These are phyloP conservation scores for Ceratobasidium sp. DNA, from an alignment of 1,284 basidiomycete species.

Conservation along the genomic window DNA sequence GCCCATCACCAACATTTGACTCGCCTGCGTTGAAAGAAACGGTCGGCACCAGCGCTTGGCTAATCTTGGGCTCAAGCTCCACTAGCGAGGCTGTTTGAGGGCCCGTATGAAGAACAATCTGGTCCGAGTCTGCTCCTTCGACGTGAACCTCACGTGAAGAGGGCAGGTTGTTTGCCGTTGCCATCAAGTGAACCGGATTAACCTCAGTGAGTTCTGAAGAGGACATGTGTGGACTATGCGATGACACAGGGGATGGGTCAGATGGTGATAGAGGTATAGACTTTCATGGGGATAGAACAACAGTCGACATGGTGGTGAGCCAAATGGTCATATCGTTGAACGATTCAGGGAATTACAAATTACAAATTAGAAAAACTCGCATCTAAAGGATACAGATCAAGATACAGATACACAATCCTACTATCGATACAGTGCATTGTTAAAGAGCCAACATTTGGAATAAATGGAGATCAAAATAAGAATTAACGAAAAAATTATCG, in stretches of 20 bases:
- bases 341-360: too few species aligned
- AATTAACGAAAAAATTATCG: too few species aligned
- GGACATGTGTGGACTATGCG: background rate
- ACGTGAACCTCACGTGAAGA: slow-evolving; percentile 35
- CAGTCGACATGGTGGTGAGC: slow-evolving; percentile 27
- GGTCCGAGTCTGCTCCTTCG: slow-evolving; percentile 18
- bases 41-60: background rate
- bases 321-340: too few species aligned
- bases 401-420: too few species aligned
- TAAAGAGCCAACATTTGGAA: too few species aligned
- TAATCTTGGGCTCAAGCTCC: slow-evolving; percentile 8
- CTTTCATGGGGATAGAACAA: slow-evolving; percentile 2
- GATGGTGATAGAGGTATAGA: background rate
- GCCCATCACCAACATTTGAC: background rate
- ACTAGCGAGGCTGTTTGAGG: slow-evolving; percentile 11
- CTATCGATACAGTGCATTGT: too few species aligned
- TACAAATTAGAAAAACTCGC: too few species aligned
- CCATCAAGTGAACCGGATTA: slow-evolving; percentile 28
- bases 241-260: background rate
- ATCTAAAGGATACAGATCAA: too few species aligned
- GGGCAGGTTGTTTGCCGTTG: slow-evolving; percentile 7
- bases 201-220: background rate
- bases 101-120: slow-evolving; percentile 27
- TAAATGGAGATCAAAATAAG: too few species aligned
- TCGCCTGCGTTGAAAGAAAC: slow-evolving; percentile 23